phyloP scores from a whole-genome alignment of 1,284 basidiomycete species.

The Clitocybe nebularis region DNA sequence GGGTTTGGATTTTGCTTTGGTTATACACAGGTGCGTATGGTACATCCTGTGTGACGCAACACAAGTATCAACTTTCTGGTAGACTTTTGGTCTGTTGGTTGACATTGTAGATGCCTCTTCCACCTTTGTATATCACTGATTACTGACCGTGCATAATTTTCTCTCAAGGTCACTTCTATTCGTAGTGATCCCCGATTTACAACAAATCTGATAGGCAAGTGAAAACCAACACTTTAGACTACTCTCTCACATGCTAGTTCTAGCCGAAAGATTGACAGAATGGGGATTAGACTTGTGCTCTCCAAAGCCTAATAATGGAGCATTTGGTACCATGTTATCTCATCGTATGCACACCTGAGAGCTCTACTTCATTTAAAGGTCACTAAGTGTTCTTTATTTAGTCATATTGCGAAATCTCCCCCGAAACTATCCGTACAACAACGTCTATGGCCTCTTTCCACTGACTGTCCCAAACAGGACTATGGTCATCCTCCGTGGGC shows the following conservation, averaged over 20 bases:
- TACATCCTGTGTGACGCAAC: not conserved
- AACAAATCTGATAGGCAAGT: constrained; percentile 6
- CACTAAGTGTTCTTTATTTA: constrained; percentile 5
- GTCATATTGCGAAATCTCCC: constrained; percentile 17
- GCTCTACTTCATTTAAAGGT: not conserved
- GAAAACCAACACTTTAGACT: not conserved
- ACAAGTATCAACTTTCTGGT: not conserved
- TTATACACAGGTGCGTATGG: constrained; percentile 13
- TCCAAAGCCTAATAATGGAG: constrained; percentile 1
- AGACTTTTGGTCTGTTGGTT: constrained; percentile 8
- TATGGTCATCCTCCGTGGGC: not conserved
- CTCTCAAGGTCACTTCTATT: constrained; percentile 13
- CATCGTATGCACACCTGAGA: constrained; percentile 5
- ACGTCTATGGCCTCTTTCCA: constrained; percentile 17
- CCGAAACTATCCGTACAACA: constrained; percentile 15
- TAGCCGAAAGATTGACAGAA: constrained; percentile 8
- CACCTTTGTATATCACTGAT: not conserved
- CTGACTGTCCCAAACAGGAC: constrained; percentile 8
- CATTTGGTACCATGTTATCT: constrained; percentile 8
- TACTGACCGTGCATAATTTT: not conserved
- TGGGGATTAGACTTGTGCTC: constrained; percentile 12
- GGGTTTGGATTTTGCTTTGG: constrained; percentile 13
- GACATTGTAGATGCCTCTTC: constrained; percentile 11
- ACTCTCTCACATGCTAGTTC: not conserved
- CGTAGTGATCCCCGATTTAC: constrained; percentile 14